Percentiles rank a stretch among this genome's conserved stretches.
phyloP scores from a whole-genome alignment of 176 grass and related monocot genomes.

The Rhynchospora breviuscula region DNA sequence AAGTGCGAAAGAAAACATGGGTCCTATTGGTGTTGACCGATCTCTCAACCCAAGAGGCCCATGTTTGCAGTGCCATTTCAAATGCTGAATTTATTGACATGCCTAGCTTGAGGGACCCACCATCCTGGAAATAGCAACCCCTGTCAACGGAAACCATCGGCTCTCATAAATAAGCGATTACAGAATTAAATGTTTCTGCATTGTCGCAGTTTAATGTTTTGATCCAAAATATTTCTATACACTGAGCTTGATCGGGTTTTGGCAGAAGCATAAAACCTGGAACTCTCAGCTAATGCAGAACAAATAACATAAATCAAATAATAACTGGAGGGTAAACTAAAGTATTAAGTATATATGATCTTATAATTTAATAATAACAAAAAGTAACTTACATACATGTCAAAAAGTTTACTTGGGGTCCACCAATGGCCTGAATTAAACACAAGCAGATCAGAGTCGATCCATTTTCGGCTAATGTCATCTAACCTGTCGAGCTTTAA shows the following conservation, averaged over 20 bases:
- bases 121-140: conserved; percentile 94
- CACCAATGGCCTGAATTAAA: conserved; percentile 99
- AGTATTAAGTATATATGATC: background rate
- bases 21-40: conserved; percentile 62
- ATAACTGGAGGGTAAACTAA: background rate
- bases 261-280: background rate
- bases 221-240: background rate
- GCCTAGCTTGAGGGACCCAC: conserved; percentile 72
- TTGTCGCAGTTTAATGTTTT: background rate
- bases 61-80: conserved; percentile 85
- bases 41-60: conserved; percentile 78
- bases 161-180: conserved; percentile 10
- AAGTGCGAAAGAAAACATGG: conserved; percentile 82
- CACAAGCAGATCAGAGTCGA: conserved; percentile 63
- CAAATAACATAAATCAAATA: background rate
- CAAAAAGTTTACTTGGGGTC: conserved; percentile 95
- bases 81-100: conserved; percentile 80
- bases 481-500: conserved; percentile 87
- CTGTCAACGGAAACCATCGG: conserved; percentile 33
- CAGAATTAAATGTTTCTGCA: background rate
- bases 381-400: conserved; percentile 89
- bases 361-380: background rate
- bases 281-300: background rate
- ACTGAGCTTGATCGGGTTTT: background rate
- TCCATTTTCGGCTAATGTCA: conserved; percentile 61